These are phyloP conservation scores for Kuraishia borneana DNA, from an alignment of 805 yeast genomes.

Conservation along the genomic window DNA sequence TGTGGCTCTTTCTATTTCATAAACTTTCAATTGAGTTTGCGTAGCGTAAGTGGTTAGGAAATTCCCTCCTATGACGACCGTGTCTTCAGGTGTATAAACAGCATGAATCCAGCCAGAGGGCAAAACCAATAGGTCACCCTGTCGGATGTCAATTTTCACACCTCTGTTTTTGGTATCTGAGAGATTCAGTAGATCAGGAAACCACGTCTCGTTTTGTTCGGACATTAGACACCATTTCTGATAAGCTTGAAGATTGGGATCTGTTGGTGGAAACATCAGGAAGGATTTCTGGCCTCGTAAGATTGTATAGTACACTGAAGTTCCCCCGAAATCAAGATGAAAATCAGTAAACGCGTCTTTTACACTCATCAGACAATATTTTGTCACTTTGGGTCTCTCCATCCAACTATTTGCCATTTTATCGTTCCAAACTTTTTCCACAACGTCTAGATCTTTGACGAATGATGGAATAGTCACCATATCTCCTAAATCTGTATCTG, in stretches of 20 bases:
- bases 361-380: conserved; percentile 82
- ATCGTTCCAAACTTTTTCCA: conserved; percentile 51
- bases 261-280: conserved; percentile 70
- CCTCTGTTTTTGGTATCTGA: conserved; percentile 17
- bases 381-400: conserved; percentile 48
- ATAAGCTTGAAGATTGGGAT: conserved; percentile 46
- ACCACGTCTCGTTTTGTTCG: conserved; percentile 53
- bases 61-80: conserved; percentile 83
- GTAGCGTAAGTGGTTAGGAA: conserved; percentile 59
- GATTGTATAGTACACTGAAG: conserved; percentile 82
- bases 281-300: conserved; percentile 67
- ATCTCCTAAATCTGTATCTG: conserved; percentile 38
- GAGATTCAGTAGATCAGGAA: conserved; percentile 34
- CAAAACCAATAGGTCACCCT: conserved; percentile 70
- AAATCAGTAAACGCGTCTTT: conserved; percentile 75
- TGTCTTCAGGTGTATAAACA: conserved; percentile 73
- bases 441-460: conserved; percentile 59
- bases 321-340: conserved; percentile 88
- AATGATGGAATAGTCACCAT: conserved; percentile 50
- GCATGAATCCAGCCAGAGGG: conserved; percentile 95
- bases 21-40: conserved; percentile 49
- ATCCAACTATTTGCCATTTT: conserved; percentile 3
- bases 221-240: conserved; percentile 62
- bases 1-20: conserved; percentile 52
- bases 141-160: conserved; percentile 17